phyloP scores from a whole-genome alignment of 495 filamentous ascomycete genomes.

The Talaromyces proteolyticus region DNA sequence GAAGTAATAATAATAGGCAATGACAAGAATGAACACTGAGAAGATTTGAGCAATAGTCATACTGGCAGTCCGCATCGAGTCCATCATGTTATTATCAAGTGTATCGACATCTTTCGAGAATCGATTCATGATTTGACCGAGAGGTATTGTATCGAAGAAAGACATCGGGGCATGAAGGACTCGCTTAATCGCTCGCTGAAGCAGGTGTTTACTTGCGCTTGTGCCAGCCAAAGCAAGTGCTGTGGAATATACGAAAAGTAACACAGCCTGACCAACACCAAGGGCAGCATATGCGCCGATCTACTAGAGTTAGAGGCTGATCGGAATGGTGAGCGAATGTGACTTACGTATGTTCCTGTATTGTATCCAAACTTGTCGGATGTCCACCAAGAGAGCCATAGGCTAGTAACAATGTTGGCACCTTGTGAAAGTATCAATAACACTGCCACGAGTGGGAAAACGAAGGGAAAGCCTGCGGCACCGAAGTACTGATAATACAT shows the following conservation, averaged over 20 bases:
- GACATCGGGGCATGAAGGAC: conserved; percentile 42
- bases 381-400: conserved; percentile 96
- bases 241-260: conserved; percentile 12
- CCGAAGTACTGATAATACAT: conserved; percentile 76
- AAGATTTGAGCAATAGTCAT: conserved; percentile 7
- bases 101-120: conserved; percentile 42
- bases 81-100: conserved; percentile 26
- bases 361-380: conserved; percentile 55
- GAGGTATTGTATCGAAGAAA: conserved; percentile 43
- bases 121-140: conserved; percentile 45
- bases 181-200: conserved; percentile 33
- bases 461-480: conserved; percentile 70
- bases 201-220: conserved; percentile 36
- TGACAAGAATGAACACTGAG: conserved; percentile 9
- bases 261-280: conserved; percentile 12
- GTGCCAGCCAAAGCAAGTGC: conserved; percentile 23
- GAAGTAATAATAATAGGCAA: conserved; percentile 11
- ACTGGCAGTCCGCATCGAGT: conserved; percentile 22
- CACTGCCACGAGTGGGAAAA: conserved; percentile 56
- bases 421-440: conserved; percentile 69
- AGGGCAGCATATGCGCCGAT: conserved; percentile 4
- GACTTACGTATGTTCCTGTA: conserved; percentile 75
- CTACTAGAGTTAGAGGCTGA: conserved; percentile 48
- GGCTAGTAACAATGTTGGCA: conserved; percentile 74
- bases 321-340: conserved; percentile 69